Percentiles rank a stretch among this genome's conserved stretches.
Evolutionary conservation across 108 stramenopile species (phyloP).

Genomic region (Poteriospumella lacustris): DNA sequence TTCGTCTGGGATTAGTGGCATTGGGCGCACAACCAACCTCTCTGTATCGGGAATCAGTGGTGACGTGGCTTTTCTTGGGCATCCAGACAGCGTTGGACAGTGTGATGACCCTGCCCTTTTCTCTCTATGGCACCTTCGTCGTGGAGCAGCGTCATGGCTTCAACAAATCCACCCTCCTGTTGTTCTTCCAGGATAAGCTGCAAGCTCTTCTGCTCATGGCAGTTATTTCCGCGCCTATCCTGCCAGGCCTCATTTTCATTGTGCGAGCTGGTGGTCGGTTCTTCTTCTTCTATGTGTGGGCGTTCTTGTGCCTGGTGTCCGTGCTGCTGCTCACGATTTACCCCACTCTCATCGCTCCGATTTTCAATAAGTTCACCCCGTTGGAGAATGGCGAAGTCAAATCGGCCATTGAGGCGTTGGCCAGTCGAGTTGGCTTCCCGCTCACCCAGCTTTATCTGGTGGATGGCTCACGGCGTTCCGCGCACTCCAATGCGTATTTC

Average conservation of each 20-base stretch:
- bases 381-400: slow-evolving; percentile 79
- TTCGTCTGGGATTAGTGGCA: not conserved
- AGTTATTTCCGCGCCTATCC: slow-evolving; percentile 78
- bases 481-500: slow-evolving; percentile 98
- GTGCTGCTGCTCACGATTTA: slow-evolving; percentile 85
- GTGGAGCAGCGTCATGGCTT: slow-evolving; percentile 95
- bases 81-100: slow-evolving; percentile 65
- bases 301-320: slow-evolving; percentile 74
- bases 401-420: slow-evolving; percentile 76
- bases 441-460: slow-evolving; percentile 91
- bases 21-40: not conserved
- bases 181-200: slow-evolving; percentile 85
- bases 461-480: slow-evolving; percentile 90
- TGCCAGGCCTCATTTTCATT: slow-evolving; percentile 73
- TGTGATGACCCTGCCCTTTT: slow-evolving; percentile 71
- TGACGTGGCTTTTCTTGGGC: slow-evolving; percentile 60
- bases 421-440: slow-evolving; percentile 78
- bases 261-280: slow-evolving; percentile 69
- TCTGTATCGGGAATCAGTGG: slow-evolving; percentile 45
- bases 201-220: slow-evolving; percentile 69
- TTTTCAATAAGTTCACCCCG: slow-evolving; percentile 96
- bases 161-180: slow-evolving; percentile 80
- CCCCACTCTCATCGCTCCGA: slow-evolving; percentile 89
- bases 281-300: slow-evolving; percentile 93
- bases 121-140: slow-evolving; percentile 73